Evolutionary conservation across 2,329 filamentous ascomycete species (phyloP).

Genomic region (Chrysosporium queenslandicum): DNA sequence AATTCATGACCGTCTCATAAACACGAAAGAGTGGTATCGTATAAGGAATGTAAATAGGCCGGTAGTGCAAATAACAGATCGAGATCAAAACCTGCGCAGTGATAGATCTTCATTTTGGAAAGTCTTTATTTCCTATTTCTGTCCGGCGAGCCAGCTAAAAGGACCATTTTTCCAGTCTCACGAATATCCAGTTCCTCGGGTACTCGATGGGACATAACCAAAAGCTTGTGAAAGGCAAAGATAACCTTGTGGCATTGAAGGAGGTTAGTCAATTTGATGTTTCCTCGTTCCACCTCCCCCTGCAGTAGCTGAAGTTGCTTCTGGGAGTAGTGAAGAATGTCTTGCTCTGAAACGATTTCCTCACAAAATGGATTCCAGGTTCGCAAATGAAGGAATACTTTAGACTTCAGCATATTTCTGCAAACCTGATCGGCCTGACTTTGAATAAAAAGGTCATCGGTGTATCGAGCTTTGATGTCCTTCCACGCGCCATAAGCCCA

Average conservation of each 20-base stretch:
- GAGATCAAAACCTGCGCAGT: background rate
- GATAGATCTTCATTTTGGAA: background rate
- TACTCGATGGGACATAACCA: background rate
- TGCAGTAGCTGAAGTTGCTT: background rate
- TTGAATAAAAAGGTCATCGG: background rate
- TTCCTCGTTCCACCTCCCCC: conserved; percentile 1
- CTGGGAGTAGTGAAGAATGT: background rate
- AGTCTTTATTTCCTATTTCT: background rate
- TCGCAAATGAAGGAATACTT: background rate
- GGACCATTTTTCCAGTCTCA: background rate
- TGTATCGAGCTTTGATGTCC: background rate
- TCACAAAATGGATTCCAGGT: background rate
- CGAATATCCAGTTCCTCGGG: background rate
- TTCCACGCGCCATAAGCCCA: background rate
- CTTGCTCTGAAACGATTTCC: conserved; percentile 1
- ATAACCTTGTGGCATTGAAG: conserved; percentile 1
- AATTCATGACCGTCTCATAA: background rate
- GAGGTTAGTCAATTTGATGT: conserved; percentile 1
- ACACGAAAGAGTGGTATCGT: too few species aligned
- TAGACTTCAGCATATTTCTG: background rate
- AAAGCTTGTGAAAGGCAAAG: background rate
- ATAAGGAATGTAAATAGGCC: background rate
- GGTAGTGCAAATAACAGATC: background rate
- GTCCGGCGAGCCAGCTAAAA: background rate
- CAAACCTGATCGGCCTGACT: background rate